Evolutionary conservation across 2,329 filamentous ascomycete genomes (phyloP).

Genomic region (Penicillium sp.): DNA sequence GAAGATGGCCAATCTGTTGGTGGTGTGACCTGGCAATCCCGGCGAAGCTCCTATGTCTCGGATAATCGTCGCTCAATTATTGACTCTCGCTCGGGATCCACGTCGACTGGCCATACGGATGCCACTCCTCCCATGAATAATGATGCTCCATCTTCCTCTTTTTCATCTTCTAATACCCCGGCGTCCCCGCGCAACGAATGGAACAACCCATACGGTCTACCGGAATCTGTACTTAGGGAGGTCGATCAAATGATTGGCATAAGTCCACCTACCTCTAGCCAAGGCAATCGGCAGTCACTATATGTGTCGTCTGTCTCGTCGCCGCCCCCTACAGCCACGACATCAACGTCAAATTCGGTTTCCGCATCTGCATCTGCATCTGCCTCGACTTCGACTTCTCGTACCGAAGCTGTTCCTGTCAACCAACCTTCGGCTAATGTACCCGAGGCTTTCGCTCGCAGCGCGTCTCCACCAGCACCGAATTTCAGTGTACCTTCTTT

Average conservation of each 20-base stretch:
- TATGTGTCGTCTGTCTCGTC: constrained; percentile 16
- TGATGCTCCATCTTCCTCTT: constrained; percentile 23
- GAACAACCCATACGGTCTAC: constrained; percentile 9
- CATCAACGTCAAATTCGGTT: background rate
- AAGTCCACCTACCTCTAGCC: constrained; percentile 28
- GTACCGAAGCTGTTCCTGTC: constrained; percentile 24
- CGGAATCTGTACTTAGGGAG: constrained; percentile 17
- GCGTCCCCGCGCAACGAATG: constrained; percentile 19
- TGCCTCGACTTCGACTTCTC: constrained; percentile 1
- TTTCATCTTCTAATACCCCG: constrained; percentile 18
- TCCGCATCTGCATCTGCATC: background rate
- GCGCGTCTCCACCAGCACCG: constrained; percentile 41
- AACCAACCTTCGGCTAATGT: constrained; percentile 27
- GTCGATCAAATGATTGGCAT: constrained; percentile 15
- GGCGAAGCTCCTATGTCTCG: constrained; percentile 35
- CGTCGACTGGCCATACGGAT: constrained; percentile 34
- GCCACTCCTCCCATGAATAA: constrained; percentile 18
- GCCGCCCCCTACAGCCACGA: constrained; percentile 5
- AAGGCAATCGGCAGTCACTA: constrained; percentile 33
- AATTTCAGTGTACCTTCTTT: constrained; percentile 49
- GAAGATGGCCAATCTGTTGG: constrained; percentile 26
- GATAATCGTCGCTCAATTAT: constrained; percentile 34
- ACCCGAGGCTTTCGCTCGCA: constrained; percentile 31
- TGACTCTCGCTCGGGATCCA: constrained; percentile 35
- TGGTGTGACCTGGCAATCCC: constrained; percentile 29